Percentiles rank a stretch among this genome's conserved stretches.
Evolutionary conservation across 2,329 filamentous ascomycete species (phyloP).

Genomic region (Colletotrichum aenigma): DNA sequence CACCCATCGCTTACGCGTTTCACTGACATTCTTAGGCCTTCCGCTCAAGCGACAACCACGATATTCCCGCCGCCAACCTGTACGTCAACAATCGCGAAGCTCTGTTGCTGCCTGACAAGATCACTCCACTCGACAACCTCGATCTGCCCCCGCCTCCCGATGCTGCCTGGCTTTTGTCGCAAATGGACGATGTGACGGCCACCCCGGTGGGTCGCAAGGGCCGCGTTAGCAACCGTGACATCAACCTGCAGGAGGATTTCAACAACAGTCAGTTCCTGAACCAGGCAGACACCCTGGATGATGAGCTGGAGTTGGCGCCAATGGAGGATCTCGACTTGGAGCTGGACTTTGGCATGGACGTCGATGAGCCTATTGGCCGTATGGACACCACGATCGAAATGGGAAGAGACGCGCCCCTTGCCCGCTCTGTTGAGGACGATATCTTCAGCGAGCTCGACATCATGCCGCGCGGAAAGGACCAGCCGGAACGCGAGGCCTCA

Average conservation of each 20-base stretch:
- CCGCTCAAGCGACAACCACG: constrained; percentile 91
- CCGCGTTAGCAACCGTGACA: constrained; percentile 65
- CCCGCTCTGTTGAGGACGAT: constrained; percentile 71
- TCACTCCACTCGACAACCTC: constrained; percentile 87
- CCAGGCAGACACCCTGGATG: constrained; percentile 64
- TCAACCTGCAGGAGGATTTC: constrained; percentile 72
- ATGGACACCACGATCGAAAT: constrained; percentile 77
- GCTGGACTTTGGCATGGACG: constrained; percentile 75
- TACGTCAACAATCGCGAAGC: constrained; percentile 84
- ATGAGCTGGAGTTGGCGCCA: constrained; percentile 58
- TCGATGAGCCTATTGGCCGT: constrained; percentile 65
- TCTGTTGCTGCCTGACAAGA: constrained; percentile 86
- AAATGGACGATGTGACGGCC: constrained; percentile 67
- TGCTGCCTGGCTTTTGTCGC: constrained; percentile 81
- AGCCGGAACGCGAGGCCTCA: constrained; percentile 59
- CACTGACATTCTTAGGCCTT: constrained; percentile 73
- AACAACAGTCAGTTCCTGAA: constrained; percentile 83
- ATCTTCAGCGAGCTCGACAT: constrained; percentile 70
- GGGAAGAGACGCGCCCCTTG: constrained; percentile 81
- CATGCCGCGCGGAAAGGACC: constrained; percentile 59
- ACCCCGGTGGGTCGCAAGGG: constrained; percentile 61
- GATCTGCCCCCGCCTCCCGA: constrained; percentile 84
- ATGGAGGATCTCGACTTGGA: constrained; percentile 74
- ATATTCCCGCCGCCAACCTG: constrained; percentile 78
- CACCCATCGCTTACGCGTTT: background rate